A percentile compares a stretch with the other conserved stretches of the same genome.
These are phyloP conservation scores for Tuber umbilicatum DNA, from an alignment of 495 filamentous ascomycete species.

Conservation along the genomic window DNA sequence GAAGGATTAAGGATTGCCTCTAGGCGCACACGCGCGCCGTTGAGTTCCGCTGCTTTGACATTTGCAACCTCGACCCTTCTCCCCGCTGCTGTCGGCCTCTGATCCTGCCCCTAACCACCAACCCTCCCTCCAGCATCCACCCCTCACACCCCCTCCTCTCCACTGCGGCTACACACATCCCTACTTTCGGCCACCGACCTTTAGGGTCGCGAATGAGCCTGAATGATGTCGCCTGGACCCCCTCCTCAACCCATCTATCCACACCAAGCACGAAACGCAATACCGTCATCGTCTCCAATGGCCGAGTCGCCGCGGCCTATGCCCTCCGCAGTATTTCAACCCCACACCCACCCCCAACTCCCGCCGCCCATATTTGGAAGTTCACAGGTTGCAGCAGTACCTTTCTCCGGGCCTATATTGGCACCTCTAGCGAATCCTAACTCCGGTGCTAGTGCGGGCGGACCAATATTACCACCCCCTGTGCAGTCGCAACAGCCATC, in stretches of 20 bases:
- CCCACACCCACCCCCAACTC: slow-evolving; percentile 23
- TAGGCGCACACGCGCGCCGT: slow-evolving; percentile 37
- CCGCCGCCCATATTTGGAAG: slow-evolving; percentile 35
- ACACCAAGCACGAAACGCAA: slow-evolving; percentile 22
- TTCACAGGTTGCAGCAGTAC: slow-evolving; percentile 23
- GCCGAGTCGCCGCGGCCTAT: slow-evolving; percentile 38
- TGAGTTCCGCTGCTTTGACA: slow-evolving; percentile 29
- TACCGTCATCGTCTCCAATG: slow-evolving; percentile 39
- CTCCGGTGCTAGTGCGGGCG: slow-evolving; percentile 23
- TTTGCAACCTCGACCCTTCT: slow-evolving; percentile 26
- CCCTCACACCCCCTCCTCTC: slow-evolving; percentile 3
- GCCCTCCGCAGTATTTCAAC: slow-evolving; percentile 21
- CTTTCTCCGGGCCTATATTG: slow-evolving; percentile 36
- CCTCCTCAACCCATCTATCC: slow-evolving; percentile 41
- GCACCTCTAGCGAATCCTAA: slow-evolving; percentile 32
- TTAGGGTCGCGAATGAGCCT: slow-evolving; percentile 39
- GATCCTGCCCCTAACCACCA: slow-evolving; percentile 19
- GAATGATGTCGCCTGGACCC: slow-evolving; percentile 44
- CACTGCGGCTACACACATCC: slow-evolving; percentile 20
- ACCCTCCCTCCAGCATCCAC: neutral
- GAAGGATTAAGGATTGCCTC: slow-evolving; percentile 29
- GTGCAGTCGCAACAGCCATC: slow-evolving; percentile 25
- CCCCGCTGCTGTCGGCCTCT: slow-evolving; percentile 15
- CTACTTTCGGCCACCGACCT: slow-evolving; percentile 32
- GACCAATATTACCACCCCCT: slow-evolving; percentile 32